These are phyloP conservation scores for Gonium pectorale DNA, from an alignment of 139 green algal species.

Conservation along the genomic window DNA sequence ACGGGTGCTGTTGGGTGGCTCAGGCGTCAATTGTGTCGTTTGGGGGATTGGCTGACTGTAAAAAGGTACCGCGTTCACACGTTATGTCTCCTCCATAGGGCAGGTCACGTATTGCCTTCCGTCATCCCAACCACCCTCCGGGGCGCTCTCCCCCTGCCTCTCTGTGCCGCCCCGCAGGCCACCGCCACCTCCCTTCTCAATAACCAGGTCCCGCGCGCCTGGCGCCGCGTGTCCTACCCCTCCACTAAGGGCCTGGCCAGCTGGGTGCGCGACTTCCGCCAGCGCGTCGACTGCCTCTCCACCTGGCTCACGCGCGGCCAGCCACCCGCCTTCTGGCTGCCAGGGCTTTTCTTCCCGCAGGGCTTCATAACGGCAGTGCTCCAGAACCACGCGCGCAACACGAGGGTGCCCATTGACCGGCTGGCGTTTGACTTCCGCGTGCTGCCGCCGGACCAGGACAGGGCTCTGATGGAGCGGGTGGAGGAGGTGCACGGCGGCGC, in stretches of 20 bases:
- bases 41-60: too few relatives aligned
- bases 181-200: slow-evolving; percentile 62
- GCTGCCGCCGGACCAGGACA: neutral
- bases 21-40: too few relatives aligned
- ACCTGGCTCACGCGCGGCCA: slow-evolving; percentile 76
- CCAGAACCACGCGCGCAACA: slow-evolving; percentile 82
- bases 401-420: slow-evolving; percentile 75
- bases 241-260: slow-evolving; percentile 80
- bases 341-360: slow-evolving; percentile 89
- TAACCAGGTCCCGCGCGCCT: slow-evolving; percentile 75
- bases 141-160: too few relatives aligned
- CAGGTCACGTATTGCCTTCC: too few relatives aligned
- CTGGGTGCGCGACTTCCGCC: slow-evolving; percentile 80
- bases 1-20: too few relatives aligned
- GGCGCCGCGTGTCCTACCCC: slow-evolving; percentile 78
- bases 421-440: slow-evolving; percentile 76
- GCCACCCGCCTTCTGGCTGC: slow-evolving; percentile 84
- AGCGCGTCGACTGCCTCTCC: slow-evolving; percentile 73
- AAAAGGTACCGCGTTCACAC: too few relatives aligned
- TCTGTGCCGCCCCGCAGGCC: neutral
- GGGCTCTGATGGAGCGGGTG: neutral
- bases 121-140: too few relatives aligned
- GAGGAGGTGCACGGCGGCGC: neutral
- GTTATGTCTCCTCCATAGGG: too few relatives aligned
- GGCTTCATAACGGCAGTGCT: slow-evolving; percentile 87